These are phyloP conservation scores for Hypoxylon sp. DNA, from an alignment of 2,329 filamentous ascomycete genomes.

Conservation along the genomic window DNA sequence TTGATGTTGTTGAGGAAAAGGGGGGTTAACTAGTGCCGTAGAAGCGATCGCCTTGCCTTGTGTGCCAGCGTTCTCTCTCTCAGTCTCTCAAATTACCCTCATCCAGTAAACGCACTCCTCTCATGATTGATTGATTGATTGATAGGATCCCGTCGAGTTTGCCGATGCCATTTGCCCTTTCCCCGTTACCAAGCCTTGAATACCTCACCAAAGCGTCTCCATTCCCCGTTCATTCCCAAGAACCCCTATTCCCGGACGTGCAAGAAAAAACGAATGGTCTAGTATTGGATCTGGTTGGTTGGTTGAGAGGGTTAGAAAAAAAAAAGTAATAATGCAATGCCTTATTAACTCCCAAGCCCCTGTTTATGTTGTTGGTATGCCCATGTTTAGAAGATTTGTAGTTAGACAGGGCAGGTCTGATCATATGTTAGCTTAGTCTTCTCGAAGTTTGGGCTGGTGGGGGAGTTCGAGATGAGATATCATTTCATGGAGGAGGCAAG, in stretches of 20 bases:
- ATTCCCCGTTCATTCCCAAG: not conserved
- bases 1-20: not conserved
- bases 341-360: constrained; percentile 14
- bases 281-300: constrained; percentile 2
- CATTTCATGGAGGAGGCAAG: not conserved
- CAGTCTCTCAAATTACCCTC: not conserved
- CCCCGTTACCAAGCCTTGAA: not conserved
- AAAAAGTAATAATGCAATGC: not conserved
- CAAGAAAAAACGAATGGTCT: constrained; percentile 24
- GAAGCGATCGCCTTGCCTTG: constrained; percentile 21
- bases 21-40: constrained; percentile 24
- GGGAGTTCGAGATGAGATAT: too few relatives aligned
- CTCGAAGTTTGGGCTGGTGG: not conserved
- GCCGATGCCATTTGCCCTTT: not conserved
- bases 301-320: not conserved
- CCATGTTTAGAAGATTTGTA: constrained; percentile 6
- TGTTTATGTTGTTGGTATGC: not conserved
- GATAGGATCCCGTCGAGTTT: not conserved
- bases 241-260: not conserved
- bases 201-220: not conserved
- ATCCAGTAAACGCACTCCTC: constrained; percentile 20
- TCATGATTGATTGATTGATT: constrained; percentile 1
- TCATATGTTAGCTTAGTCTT: constrained; percentile 10
- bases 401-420: constrained; percentile 45
- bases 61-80: constrained; percentile 8